Evolutionary conservation across 805 yeast genomes (phyloP).

Genomic region (Saturnispora bothae): DNA sequence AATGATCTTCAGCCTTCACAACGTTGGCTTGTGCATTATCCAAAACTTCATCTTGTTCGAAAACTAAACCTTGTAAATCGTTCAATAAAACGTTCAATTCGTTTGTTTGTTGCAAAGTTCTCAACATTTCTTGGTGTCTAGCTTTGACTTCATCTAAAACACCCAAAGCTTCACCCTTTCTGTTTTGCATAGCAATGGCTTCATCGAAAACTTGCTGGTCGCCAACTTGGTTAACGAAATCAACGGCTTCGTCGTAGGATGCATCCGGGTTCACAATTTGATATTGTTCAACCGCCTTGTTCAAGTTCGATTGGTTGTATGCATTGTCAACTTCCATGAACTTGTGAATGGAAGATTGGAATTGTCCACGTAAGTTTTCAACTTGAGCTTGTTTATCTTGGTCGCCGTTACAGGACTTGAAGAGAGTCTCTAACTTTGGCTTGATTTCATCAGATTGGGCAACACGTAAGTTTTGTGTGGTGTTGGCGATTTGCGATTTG

Average conservation of each 20-base stretch:
- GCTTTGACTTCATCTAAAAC: conserved; percentile 93
- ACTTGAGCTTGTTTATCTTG: conserved; percentile 82
- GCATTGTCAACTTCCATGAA: conserved; percentile 80
- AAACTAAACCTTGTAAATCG: conserved; percentile 93
- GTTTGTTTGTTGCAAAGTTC: conserved; percentile 90
- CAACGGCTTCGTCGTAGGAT: conserved; percentile 70
- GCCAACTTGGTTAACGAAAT: conserved; percentile 74
- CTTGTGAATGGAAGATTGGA: conserved; percentile 76
- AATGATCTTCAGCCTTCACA: conserved; percentile 73
- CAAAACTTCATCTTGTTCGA: conserved; percentile 86
- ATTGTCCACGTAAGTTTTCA: conserved; percentile 75
- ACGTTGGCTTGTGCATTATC: conserved; percentile 76
- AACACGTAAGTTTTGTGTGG: conserved; percentile 68
- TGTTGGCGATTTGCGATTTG: conserved; percentile 66
- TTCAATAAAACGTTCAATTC: conserved; percentile 90
- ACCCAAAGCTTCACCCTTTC: conserved; percentile 91
- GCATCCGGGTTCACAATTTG: conserved; percentile 82
- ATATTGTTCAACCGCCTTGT: conserved; percentile 88
- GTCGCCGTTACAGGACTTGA: conserved; percentile 60
- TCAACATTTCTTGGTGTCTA: conserved; percentile 89
- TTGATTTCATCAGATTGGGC: conserved; percentile 63
- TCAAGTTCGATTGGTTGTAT: conserved; percentile 73
- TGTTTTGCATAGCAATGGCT: conserved; percentile 75
- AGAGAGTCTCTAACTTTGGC: conserved; percentile 64
- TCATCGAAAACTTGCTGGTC: conserved; percentile 91